Evolutionary conservation across 352 stramenopile species (phyloP), one percentile per base, ranked within the genome.

Genomic region (Phytopythium chamaehyphon): DNA sequence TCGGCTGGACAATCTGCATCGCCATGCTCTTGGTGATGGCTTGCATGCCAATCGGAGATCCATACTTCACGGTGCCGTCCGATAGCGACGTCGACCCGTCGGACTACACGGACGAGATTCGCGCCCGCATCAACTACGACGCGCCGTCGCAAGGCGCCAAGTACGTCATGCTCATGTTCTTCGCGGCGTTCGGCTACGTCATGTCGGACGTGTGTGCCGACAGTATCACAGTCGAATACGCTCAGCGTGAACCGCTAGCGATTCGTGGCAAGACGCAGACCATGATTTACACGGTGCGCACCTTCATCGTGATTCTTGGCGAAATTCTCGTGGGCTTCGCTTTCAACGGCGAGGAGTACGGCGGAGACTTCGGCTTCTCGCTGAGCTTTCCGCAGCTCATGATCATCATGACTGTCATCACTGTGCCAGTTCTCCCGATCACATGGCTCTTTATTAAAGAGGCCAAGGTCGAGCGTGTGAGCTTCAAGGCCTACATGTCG

Each of bases 381-480:
- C 22, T 83, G 11, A 66, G 59, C 12, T 80, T 83, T 46, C 59
- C 62, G 0, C 52, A 67, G 40, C 35, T 83, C 10, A 81, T 83
- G 73, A 47, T 73, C 1, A 72, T 80, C 44, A 28, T 78, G 22
- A 62, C 66, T 0, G 61, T 78, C 18, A 57, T 28, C 15, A 60
- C 57, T n/a, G 49, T 55, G 1, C 62, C 66, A 7, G 55, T 84
- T 5, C 49, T 84, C 15, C 67, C 71, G 3, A 47, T 56, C 15
- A 80, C 68, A 18, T 82, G 71, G 64, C 75, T 75, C 55, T 64
- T 68, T 10, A 78, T 83, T 43, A 63, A 64, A 39, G 73, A 83
- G 35, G 66, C 73, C 45, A 82, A 85, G 59, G 43, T 50, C 31
- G 19, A 45, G 4, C 64, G 59, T 8, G 28, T 53, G 16, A 18